Conservation (phyloP, 2,329 filamentous ascomycete genomes). For the Clarireedia monteithiana region DNA sequence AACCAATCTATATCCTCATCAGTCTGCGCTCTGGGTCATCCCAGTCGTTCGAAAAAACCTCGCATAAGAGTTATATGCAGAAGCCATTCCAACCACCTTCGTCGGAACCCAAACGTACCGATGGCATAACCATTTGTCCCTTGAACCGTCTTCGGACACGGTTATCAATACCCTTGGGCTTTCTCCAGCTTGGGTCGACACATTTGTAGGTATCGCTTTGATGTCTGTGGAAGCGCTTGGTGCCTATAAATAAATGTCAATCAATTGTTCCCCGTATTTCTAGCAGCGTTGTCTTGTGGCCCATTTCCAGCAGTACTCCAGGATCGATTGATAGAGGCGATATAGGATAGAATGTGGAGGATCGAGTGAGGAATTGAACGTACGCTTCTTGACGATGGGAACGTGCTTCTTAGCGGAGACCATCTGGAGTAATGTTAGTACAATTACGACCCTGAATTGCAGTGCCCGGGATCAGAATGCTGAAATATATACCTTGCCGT, state of each 20-base stretch:
- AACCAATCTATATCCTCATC: slow-evolving; percentile 68
- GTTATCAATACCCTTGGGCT: slow-evolving; percentile 99
- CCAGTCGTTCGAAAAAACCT: background rate
- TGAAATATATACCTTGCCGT: slow-evolving; percentile 19
- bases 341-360: slow-evolving; percentile 1
- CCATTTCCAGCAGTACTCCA: background rate
- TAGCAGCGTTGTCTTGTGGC: background rate
- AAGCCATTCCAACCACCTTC: background rate
- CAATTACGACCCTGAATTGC: background rate
- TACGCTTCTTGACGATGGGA: slow-evolving; percentile 99
- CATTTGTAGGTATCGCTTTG: slow-evolving; percentile 97
- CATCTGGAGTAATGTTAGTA: slow-evolving; percentile 54
- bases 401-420: slow-evolving; percentile 99
- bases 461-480: background rate
- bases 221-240: slow-evolving; percentile 92
- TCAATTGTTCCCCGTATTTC: background rate
- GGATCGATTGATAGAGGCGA: background rate
- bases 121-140: slow-evolving; percentile 93
- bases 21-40: slow-evolving; percentile 13
- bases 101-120: slow-evolving; percentile 58
- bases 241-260: slow-evolving; percentile 50
- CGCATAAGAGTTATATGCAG: background rate
- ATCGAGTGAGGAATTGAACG: slow-evolving; percentile 37
- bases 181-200: slow-evolving; percentile 87
- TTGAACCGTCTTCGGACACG: slow-evolving; percentile 95